Base-by-base conservation (phyloP, 257 asterid genomes). In the Solanum bulbocastanum region DNA sequence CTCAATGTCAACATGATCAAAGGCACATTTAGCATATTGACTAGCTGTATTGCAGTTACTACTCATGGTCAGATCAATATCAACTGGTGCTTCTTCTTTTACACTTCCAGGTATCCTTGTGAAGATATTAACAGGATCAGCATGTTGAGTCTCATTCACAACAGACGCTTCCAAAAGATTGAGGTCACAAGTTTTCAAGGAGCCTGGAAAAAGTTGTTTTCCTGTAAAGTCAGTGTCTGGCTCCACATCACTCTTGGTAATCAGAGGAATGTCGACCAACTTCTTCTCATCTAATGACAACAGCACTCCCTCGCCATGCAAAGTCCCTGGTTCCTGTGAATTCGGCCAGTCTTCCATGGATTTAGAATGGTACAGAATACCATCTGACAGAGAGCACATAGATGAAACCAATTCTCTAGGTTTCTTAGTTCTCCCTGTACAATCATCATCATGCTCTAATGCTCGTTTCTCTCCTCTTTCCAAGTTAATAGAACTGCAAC, bases 111-210 rank as follows among this genome's bases (percentile, higher is more conserved):
- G 22, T 72, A 86, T 71, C 66, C 93, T 88, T 37, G 96, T 91
- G 84, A 94, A 92, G 58, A 87, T 83, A 39, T 89, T 89, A 91
- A 89, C 76, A 13, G 94, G 90, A 85, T 89, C 90, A 84, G 91
- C 88, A 30, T 86, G 91, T 73, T 90, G 95, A 89, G 87, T 92
- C 89, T 93, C 96, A 40, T 88, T 88, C 58, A 87, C 89, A 87
- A 95, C 98, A 90, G 92, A 91, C 74, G 92, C 90, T 90, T 94
- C 98, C 88, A 88, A 88, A 75, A 93, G 98, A 91, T 97, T 96
- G 89, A 96, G 94, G 90, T 97, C 98, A 8, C 94, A 97, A 27
- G 96, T 95, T 90, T 95, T 96, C 68, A 95, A 96, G 89, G 98
- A 94, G 85, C 93, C 91, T 0, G 96, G 94, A 89, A 94, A 91